Conservation (phyloP, 2,329 filamentous ascomycete species). For the Chrysoporthe puriensis region DNA sequence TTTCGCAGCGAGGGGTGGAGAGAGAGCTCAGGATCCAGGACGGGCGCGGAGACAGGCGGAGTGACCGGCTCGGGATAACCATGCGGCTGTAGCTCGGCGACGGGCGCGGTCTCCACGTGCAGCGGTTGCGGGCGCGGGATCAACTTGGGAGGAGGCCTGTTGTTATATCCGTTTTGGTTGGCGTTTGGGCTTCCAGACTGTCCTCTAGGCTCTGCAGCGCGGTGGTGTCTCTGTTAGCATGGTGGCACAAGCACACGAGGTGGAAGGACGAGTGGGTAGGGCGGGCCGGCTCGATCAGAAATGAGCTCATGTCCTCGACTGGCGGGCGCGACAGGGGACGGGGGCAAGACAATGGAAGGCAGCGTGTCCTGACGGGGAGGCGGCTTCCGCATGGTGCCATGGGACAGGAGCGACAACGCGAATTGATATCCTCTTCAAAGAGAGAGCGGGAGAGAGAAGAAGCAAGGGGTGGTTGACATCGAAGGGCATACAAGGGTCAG, state of each 20-base stretch:
- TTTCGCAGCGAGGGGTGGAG: slow-evolving; percentile 54
- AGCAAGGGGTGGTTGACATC: neutral
- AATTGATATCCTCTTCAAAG: neutral
- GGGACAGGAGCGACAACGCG: neutral
- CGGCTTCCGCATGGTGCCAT: neutral
- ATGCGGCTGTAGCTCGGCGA: slow-evolving; percentile 40
- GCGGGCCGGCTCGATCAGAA: neutral
- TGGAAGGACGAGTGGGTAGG: neutral
- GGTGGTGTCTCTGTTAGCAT: slow-evolving; percentile 21
- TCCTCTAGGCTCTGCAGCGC: slow-evolving; percentile 24
- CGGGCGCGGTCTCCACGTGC: slow-evolving; percentile 23
- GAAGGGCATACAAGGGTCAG: neutral
- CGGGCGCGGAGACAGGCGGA: slow-evolving; percentile 40
- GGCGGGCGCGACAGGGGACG: neutral
- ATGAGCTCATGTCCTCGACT: slow-evolving; percentile 9
- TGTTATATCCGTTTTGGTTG: slow-evolving; percentile 17
- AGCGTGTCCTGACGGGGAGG: neutral
- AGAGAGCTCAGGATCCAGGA: slow-evolving; percentile 47
- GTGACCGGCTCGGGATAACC: slow-evolving; percentile 46
- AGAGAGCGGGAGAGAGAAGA: neutral
- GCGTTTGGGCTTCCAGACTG: slow-evolving; percentile 20
- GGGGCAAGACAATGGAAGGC: neutral
- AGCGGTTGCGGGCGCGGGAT: slow-evolving; percentile 24
- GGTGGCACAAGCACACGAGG: slow-evolving; percentile 6
- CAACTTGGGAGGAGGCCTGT: slow-evolving; percentile 25